phyloP scores from a whole-genome alignment of 768 basidiomycete genomes.

The Thelephora aurantiotincta region DNA sequence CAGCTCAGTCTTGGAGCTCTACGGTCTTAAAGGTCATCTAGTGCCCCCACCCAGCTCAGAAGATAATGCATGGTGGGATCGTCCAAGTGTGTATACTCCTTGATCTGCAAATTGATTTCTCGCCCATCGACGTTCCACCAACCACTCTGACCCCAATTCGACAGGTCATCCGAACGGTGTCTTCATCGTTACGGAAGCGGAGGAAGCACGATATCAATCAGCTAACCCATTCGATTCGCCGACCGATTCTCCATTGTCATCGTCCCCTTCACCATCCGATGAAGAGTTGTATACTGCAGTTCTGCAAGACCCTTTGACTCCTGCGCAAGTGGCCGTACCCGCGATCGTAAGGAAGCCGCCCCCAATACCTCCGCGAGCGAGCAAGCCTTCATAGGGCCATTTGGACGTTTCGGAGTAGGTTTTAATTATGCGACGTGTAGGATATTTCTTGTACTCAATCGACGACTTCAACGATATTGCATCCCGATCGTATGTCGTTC shows the following conservation, averaged over 20 bases:
- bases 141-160: background rate
- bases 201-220: constrained; percentile 6
- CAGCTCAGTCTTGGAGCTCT: background rate
- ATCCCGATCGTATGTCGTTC: too few relatives aligned
- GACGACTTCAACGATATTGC: too few relatives aligned
- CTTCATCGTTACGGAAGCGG: constrained; percentile 24
- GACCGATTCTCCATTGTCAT: constrained; percentile 47
- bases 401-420: too few relatives aligned
- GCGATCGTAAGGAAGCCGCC: constrained; percentile 26
- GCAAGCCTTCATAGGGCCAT: constrained; percentile 6
- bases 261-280: constrained; percentile 72
- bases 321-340: constrained; percentile 9
- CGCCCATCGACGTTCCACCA: constrained; percentile 3
- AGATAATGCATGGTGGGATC: constrained; percentile 67
- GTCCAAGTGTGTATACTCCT: constrained; percentile 32
- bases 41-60: constrained; percentile 83
- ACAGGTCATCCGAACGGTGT: constrained; percentile 47
- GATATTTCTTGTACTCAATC: too few relatives aligned
- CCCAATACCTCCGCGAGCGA: constrained; percentile 28
- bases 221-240: constrained; percentile 68
- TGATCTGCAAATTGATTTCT: background rate
- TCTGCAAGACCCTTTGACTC: constrained; percentile 53
- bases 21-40: constrained; percentile 16
- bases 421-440: too few relatives aligned
- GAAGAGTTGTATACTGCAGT: constrained; percentile 75